phyloP scores from a whole-genome alignment of 305 asterid species.

The Lippia alba region DNA sequence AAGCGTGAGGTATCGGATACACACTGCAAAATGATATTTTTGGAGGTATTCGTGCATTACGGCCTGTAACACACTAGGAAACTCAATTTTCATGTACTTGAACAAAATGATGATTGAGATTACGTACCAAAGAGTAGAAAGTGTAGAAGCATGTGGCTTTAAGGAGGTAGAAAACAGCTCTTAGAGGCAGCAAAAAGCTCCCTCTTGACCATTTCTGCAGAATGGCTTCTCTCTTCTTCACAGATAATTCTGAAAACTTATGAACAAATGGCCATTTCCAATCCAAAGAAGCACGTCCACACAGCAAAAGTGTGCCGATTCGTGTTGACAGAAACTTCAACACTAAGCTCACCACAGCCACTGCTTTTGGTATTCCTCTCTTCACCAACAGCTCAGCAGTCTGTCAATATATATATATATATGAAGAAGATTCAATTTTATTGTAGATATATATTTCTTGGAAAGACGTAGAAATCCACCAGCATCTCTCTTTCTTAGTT shows the following conservation, averaged over 20 bases:
- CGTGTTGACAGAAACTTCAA: conserved; percentile 57
- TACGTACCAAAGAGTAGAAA: conserved; percentile 62
- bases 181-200: conserved; percentile 48
- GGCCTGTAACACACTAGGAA: neutral
- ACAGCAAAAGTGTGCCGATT: conserved; percentile 63
- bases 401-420: conserved; percentile 32
- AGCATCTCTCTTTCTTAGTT: too few species aligned
- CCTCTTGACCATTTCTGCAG: conserved; percentile 64
- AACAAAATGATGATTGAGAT: too few species aligned
- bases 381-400: conserved; percentile 55
- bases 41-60: too few species aligned
- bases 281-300: conserved; percentile 55
- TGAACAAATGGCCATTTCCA: conserved; percentile 68
- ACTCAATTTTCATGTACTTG: too few species aligned
- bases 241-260: conserved; percentile 53
- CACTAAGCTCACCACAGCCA: conserved; percentile 44
- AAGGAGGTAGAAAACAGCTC: conserved; percentile 49
- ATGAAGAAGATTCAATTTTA: too few species aligned
- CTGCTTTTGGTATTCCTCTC: conserved; percentile 52
- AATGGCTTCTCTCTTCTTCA: conserved; percentile 57
- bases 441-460: too few species aligned
- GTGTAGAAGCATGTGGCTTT: conserved; percentile 51
- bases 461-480: too few species aligned
- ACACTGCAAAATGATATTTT: too few species aligned
- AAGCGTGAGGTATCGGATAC: too few species aligned